Percentiles rank a stretch among this genome's conserved stretches.
phyloP scores from a whole-genome alignment of 2,329 filamentous ascomycete species.

The Colletotrichum chlorophyti region DNA sequence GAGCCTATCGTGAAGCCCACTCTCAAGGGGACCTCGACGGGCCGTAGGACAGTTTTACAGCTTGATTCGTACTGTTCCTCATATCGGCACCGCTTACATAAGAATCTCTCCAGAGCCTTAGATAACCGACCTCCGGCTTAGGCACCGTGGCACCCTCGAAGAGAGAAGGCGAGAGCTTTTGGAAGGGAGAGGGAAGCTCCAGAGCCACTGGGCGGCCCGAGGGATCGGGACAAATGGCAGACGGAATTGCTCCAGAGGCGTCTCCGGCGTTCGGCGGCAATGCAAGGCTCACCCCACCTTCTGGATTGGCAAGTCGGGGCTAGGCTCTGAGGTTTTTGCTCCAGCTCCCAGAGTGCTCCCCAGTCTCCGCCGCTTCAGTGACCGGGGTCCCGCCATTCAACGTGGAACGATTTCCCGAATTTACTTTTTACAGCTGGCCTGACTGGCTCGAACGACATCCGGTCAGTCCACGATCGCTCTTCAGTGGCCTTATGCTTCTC shows the following conservation, averaged over 20 bases:
- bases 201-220: background rate
- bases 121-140: slow-evolving; percentile 21
- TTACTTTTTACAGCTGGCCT: slow-evolving; percentile 30
- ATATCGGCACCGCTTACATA: slow-evolving; percentile 4
- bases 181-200: background rate
- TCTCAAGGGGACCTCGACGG: background rate
- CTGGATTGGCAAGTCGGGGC: no score
- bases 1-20: background rate
- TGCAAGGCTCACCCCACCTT: slow-evolving; percentile 17
- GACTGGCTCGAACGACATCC: slow-evolving; percentile 25
- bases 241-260: no score
- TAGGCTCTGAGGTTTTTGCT: no score
- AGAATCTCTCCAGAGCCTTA: slow-evolving; percentile 7
- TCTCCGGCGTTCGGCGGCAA: slow-evolving; percentile 24
- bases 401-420: slow-evolving; percentile 28
- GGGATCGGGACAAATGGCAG: background rate
- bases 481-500: slow-evolving; percentile 23
- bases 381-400: slow-evolving; percentile 19
- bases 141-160: background rate
- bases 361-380: slow-evolving; percentile 9
- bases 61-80: background rate
- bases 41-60: background rate
- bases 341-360: background rate
- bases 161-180: background rate
- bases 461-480: slow-evolving; percentile 26